Evolutionary conservation across 2,329 filamentous ascomycete species (phyloP), one percentile per base, ranked within the genome.

Genomic region (Botryosphaeria dothidea): DNA sequence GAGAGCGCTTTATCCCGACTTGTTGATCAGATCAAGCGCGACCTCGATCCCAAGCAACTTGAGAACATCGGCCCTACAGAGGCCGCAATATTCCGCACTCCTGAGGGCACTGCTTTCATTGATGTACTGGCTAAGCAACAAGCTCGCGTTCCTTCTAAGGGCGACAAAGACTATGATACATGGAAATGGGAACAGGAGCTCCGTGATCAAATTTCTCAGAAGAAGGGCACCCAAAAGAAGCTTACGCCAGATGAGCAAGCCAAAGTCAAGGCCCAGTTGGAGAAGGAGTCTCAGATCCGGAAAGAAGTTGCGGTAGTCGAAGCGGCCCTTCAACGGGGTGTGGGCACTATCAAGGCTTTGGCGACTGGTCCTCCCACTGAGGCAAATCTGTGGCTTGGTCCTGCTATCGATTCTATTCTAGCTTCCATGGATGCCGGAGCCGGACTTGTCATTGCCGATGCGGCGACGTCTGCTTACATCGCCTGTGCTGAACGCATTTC

Each of bases 141-240:
- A 66, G 86, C 86, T 67, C 81, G 84, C 41, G 80, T 90, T 2
- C 88, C 92, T 3, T 90, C 93, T 78, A 98, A 97, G 80, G 97
- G 92, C 72, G 90, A 88, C 56, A 97, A 96, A 76, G 95, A 98
- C 75, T 97, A 97, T 71, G 92, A 99, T 71, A 96, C 92, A 1
- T 79, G 97, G 45, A 97, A 97, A 78, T 99, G 96, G 95, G 95
- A 99, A 78, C 91, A 94, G 75, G 95, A 99, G 68, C 84, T 99
- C 7, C 86, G 93, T 65, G 85, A 88, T 43, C 92, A 97, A 71
- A 80, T 99, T 45, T 93, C 93, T n/a, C 85, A 92, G 74, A 99
- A 98, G 82, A 97, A 94, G 77, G 94, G 94, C 1, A 87, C 91
- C 66, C 87, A 91, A 66, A 94, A 93, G 81, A 99, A 97, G 79